A percentile compares a stretch with the other conserved stretches of the same genome.
These are phyloP conservation scores for Microsporum canis DNA, from an alignment of 2,329 filamentous ascomycete genomes.

Conservation along the genomic window DNA sequence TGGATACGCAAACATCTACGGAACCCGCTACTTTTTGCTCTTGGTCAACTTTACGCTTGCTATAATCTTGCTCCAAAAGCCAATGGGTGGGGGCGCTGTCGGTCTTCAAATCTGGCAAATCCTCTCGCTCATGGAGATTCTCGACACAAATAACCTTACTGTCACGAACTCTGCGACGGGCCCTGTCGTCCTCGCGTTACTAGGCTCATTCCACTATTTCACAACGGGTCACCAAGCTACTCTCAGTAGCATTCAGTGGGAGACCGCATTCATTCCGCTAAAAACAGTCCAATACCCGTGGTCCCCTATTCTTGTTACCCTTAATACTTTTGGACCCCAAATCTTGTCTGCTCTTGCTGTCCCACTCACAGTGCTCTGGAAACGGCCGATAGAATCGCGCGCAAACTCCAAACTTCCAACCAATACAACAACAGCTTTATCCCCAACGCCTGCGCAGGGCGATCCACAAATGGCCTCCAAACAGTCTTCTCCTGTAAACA, in stretches of 20 bases:
- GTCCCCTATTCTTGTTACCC: constrained; percentile 65
- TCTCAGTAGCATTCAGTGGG: constrained; percentile 85
- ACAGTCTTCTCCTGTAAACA: constrained; percentile 21
- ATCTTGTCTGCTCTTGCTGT: constrained; percentile 70
- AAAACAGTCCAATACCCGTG: constrained; percentile 76
- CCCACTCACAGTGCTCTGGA: constrained; percentile 79
- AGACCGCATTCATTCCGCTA: constrained; percentile 82
- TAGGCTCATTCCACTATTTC: constrained; percentile 92
- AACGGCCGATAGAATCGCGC: constrained; percentile 62
- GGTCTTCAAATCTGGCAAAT: constrained; percentile 79
- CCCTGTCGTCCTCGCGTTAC: constrained; percentile 70
- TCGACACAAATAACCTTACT: constrained; percentile 51
- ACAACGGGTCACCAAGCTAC: constrained; percentile 94
- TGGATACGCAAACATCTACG: constrained; percentile 88
- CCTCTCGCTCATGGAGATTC: constrained; percentile 58
- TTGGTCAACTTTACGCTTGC: constrained; percentile 66
- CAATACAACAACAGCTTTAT: constrained; percentile 21
- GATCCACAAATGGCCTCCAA: neutral
- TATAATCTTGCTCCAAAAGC: constrained; percentile 75
- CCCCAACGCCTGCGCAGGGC: neutral
- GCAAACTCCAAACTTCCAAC: constrained; percentile 14
- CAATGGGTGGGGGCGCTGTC: constrained; percentile 81
- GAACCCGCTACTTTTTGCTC: constrained; percentile 77
- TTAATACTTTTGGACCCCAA: constrained; percentile 85
- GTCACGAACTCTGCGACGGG: constrained; percentile 58